Evolutionary conservation across 768 basidiomycete species (phyloP), one percentile per base, ranked within the genome.

Genomic region (Phaffia australis): DNA sequence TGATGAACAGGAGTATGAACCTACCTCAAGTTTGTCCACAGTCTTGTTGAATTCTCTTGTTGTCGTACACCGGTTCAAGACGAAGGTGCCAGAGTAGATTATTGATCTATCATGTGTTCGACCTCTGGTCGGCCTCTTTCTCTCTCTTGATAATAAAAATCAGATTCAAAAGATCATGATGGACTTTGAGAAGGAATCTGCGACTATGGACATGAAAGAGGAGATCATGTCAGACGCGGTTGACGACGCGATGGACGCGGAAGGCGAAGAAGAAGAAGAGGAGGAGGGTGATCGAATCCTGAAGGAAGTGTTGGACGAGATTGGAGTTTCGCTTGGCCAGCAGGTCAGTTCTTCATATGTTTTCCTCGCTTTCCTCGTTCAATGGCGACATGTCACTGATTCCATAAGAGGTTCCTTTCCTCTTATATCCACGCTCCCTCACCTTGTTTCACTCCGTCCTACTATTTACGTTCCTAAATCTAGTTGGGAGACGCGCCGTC

Each of bases 191-290:
- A 87, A 85, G 73, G 95, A 99, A 78, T 94, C 87, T 71, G 85
- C 90, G 5, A 90, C 86, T 78, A 99, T 99, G 95, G 95, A 99
- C 78, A 98, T 99, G 95, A 99, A 97, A 76, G 95, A 97, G 78
- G 94, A 95, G 76, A 97, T 98, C 89, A 99, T 97, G 95, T 89
- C 88, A 25, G 95, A 98, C 69, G 87, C 91, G 18, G 88, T 98
- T 19, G 95, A 98, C 77, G 94, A 97, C 72, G 93, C 87, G 58
- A 94, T 97, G 87, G 89, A 93, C 70, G 86, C 87, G 23, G 76
- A 77, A 63, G 76, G 74, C 42, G 92, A 91, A 18, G 93, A 93
- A 72, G 94, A 94, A 60, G 94, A 98, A 77, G 95, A 97, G 71
- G 87, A 87, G 69, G 95, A 97, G 74, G 85, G 92, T 18, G 93